Base-by-base conservation (phyloP, 2,329 filamentous ascomycete genomes). In the Aspergillus pseudoviridinutans region DNA sequence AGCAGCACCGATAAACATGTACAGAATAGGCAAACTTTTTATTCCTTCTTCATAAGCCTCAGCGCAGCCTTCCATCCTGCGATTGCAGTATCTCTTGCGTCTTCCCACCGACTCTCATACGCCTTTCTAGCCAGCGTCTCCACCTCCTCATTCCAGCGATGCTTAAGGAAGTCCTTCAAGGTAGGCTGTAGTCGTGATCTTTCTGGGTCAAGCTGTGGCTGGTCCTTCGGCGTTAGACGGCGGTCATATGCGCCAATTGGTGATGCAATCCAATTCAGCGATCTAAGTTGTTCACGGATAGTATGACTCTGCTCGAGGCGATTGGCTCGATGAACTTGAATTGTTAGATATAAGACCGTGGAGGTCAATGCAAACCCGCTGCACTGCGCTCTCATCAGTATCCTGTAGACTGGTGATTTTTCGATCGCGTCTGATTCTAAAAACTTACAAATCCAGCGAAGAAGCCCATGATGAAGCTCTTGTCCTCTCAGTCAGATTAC, bases 361-460 rank as follows among this genome's bases (percentile, higher is more conserved):
- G 90, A 84, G 51, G 89, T 92, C 59, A 93, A 79, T 62, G 89
- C 88, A 56, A 91, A 84, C 64, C 90, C 89, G 69, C 89, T 87
- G 63, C 88, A 85, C 89, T 92, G 64, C 57, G 50, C 28, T 20
- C 22, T 53, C 27, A 50, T 52, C 27, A 35, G 10, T 27, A 54
- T 52, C 8, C 46, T 29, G 49, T 27, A n/a, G n/a, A 25, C 32
- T 24, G 9, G 17, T 27, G 32, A 44, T 41, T 28, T 20, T 7
- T 42, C 28, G 20, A 5, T 32, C 2, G 9, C 46, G 52, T 27
- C n/a, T 14, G 4, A 4, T 27, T 25, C n/a, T n/a, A 27, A 51
- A 53, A 54, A 78, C 87, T 62, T 82, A 92, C 89, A 73, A 92
- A 89, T 66, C 89, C 89, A 46, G 85, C 82, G 64, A 84, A 82